Conservation (phyloP, 2,329 filamentous ascomycete species). For the Trichoderma oligosporum region DNA sequence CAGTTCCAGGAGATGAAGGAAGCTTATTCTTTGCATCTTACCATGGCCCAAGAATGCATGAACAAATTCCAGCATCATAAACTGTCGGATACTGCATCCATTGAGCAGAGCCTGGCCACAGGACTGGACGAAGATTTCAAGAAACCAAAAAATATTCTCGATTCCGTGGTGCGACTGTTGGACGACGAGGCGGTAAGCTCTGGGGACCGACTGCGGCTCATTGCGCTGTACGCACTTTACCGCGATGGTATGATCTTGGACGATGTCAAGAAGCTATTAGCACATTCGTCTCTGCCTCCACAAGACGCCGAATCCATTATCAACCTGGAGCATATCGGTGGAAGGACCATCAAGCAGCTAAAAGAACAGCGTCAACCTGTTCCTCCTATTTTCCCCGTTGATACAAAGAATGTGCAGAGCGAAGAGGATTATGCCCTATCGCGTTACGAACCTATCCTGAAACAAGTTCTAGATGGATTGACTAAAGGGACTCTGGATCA, state of each 20-base stretch:
- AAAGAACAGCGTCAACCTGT: slow-evolving; percentile 70
- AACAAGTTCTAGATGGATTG: slow-evolving; percentile 75
- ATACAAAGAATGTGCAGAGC: slow-evolving; percentile 50
- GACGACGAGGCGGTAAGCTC: slow-evolving; percentile 74
- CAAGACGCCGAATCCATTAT: slow-evolving; percentile 68
- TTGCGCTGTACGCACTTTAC: slow-evolving; percentile 82
- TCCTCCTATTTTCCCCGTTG: slow-evolving; percentile 68
- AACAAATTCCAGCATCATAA: slow-evolving; percentile 83
- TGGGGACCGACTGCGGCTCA: slow-evolving; percentile 75
- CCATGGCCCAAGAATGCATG: slow-evolving; percentile 98
- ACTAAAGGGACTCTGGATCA: slow-evolving; percentile 65
- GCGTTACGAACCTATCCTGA: slow-evolving; percentile 77
- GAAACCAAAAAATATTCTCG: slow-evolving; percentile 84
- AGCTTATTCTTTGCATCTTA: slow-evolving; percentile 87
- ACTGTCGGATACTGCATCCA: slow-evolving; percentile 77
- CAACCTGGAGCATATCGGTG: slow-evolving; percentile 80
- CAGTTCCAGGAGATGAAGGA: slow-evolving; percentile 96
- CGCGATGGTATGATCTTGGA: slow-evolving; percentile 78
- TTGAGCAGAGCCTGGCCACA: slow-evolving; percentile 88
- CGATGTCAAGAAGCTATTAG: slow-evolving; percentile 79
- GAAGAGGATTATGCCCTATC: slow-evolving; percentile 82
- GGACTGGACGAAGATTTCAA: slow-evolving; percentile 89
- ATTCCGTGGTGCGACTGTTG: slow-evolving; percentile 79
- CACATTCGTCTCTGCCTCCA: slow-evolving; percentile 74
- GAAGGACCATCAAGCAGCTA: slow-evolving; percentile 61